Percentiles rank a stretch among this genome's conserved stretches.
Evolutionary conservation across 768 basidiomycete species (phyloP).

Genomic region (Termitomyces sp.): DNA sequence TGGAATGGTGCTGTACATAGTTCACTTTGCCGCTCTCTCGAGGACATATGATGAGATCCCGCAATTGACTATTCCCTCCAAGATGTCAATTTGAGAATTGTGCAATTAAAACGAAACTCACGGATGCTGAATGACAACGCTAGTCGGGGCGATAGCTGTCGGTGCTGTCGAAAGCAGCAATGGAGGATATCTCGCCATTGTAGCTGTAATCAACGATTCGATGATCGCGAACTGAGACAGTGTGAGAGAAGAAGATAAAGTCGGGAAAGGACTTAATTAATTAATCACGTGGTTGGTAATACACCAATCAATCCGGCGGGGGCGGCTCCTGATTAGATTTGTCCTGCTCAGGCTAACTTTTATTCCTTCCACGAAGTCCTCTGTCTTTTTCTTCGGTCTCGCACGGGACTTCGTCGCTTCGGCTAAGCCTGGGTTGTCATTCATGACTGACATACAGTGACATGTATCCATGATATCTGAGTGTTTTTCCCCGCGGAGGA

Average conservation of each 20-base stretch:
- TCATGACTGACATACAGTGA: too few relatives aligned
- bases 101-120: constrained; percentile 23
- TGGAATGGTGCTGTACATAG: constrained; percentile 47
- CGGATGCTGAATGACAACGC: constrained; percentile 60
- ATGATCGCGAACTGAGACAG: constrained; percentile 1
- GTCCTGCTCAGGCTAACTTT: not conserved
- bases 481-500: not conserved
- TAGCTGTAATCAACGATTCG: constrained; percentile 10
- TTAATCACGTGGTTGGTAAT: not conserved
- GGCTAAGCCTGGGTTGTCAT: not conserved
- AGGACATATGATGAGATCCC: constrained; percentile 76
- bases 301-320: not conserved
- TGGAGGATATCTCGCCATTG: constrained; percentile 45
- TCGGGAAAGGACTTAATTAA: not conserved
- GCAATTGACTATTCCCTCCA: constrained; percentile 50
- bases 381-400: not conserved
- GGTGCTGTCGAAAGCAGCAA: constrained; percentile 39
- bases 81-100: not conserved
- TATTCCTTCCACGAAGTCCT: not conserved
- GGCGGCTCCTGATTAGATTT: too few relatives aligned
- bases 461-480: too few relatives aligned
- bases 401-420: not conserved
- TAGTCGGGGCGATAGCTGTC: constrained; percentile 32
- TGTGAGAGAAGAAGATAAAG: not conserved
- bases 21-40: constrained; percentile 58